phyloP scores from a whole-genome alignment of 768 basidiomycete genomes.

The Serpula lacrymans region DNA sequence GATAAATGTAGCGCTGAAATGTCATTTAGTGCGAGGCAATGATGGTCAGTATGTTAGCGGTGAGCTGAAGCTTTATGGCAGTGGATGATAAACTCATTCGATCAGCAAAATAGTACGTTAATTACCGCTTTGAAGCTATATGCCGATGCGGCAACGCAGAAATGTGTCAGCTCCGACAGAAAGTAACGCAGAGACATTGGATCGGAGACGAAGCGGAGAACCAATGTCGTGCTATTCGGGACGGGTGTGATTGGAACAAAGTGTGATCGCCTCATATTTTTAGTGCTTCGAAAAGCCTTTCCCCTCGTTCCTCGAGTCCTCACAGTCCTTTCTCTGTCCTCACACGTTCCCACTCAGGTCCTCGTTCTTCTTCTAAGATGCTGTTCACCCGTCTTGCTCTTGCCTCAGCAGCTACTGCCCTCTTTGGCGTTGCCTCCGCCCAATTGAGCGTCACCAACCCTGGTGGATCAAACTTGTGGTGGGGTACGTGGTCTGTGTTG shows the following conservation, averaged over 20 bases:
- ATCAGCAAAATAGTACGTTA: no score
- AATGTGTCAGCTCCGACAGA: no score
- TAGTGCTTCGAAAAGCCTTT: slow-evolving; percentile 5
- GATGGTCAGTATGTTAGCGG: no score
- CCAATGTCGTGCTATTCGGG: slow-evolving; percentile 9
- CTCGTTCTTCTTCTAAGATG: slow-evolving; percentile 13
- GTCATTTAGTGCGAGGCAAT: no score
- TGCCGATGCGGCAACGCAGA: no score
- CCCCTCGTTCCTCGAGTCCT: slow-evolving; percentile 26
- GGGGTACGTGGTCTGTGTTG: slow-evolving; percentile 45
- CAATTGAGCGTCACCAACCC: slow-evolving; percentile 46
- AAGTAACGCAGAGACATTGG: no score
- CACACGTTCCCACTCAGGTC: slow-evolving; percentile 1
- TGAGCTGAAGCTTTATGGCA: no score
- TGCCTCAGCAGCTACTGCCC: slow-evolving; percentile 34
- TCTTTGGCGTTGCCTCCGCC: slow-evolving; percentile 36
- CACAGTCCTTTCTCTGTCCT: slow-evolving; percentile 12
- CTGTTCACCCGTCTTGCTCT: slow-evolving; percentile 31
- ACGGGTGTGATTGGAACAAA: slow-evolving; percentile 9
- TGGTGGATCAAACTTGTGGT: slow-evolving; percentile 45
- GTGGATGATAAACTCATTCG: no score
- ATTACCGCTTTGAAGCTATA: no score
- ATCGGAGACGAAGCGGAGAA: slow-evolving; percentile 29
- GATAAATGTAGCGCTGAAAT: no score
- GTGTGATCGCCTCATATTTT: no score